Base-by-base conservation (phyloP, 306 rosid species). In the Vigna angularis region DNA sequence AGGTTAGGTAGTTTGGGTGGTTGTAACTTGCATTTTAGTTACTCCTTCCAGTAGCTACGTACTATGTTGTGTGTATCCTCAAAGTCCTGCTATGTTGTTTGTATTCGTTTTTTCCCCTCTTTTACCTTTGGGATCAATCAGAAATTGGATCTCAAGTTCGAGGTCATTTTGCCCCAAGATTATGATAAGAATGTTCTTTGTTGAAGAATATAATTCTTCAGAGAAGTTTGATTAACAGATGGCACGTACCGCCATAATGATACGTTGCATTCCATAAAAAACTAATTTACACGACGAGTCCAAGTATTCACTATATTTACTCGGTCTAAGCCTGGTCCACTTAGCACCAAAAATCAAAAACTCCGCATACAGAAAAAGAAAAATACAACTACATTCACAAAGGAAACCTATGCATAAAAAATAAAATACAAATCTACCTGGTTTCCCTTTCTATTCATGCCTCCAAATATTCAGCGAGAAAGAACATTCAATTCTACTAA, bases 381-480 rank as follows among this genome's bases (percentile, higher is more conserved):
- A 45, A 42, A 77, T 18, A 81, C 51, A 75, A 78, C 61, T 55
- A 66, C 50, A 65, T 14, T 74, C 76, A 58, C 68, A 70, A 77
- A 78, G 44, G 80, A 32, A 61, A 77, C 78, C 63, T 59, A 55
- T 15, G 55, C 69, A 72, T 63, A 36, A 26, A 70, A 32, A 70
- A 32, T 14, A 45, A 62, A 45, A 30, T 75, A 72, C 72, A 59
- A 34, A 77, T 57, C 88, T 74, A 69, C 56, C 32, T 26, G 38
- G 50, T 74, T 84, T 52, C 77, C 62, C 76, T 44, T 84, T 64
- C 83, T 51, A 74, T 68, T 68, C 80, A 62, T 73, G 77, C 66
- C 83, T 87, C 70, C 68, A 77, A 75, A 79, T 72, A 77, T 79
- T 76, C 17, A 48, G 79, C 70, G 73, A 58, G 50, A 72, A 50